Evolutionary conservation across 2,329 filamentous ascomycete genomes (phyloP).

Genomic region (Fusarium succisae): DNA sequence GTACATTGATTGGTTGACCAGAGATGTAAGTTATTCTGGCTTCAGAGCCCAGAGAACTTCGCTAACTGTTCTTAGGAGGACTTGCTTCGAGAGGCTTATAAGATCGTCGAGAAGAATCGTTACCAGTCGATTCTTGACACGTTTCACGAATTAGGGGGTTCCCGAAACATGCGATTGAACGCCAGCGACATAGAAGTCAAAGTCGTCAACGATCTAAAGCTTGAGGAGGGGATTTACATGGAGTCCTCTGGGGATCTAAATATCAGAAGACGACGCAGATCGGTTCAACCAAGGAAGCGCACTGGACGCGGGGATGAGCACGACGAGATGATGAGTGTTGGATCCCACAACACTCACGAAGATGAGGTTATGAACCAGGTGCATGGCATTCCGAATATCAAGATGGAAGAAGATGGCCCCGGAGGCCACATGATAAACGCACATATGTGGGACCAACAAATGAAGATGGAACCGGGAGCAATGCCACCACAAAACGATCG

Average conservation of each 20-base stretch:
- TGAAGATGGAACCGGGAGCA: constrained; percentile 43
- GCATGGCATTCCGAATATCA: constrained; percentile 34
- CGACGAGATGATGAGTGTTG: constrained; percentile 52
- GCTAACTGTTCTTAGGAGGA: constrained; percentile 48
- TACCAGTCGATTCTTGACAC: constrained; percentile 54
- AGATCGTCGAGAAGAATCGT: constrained; percentile 53
- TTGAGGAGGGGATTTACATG: constrained; percentile 52
- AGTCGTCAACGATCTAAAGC: constrained; percentile 55
- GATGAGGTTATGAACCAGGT: constrained; percentile 51
- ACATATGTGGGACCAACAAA: constrained; percentile 44
- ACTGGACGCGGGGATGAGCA: constrained; percentile 32
- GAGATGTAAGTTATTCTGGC: constrained; percentile 56
- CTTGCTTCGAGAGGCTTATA: constrained; percentile 53
- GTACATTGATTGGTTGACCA: constrained; percentile 58
- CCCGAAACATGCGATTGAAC: constrained; percentile 59
- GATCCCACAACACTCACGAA: constrained; percentile 48
- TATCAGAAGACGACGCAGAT: constrained; percentile 54
- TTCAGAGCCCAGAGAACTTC: not conserved
- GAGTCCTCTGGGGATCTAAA: constrained; percentile 51
- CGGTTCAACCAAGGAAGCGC: constrained; percentile 46
- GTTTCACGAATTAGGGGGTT: constrained; percentile 62
- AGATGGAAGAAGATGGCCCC: constrained; percentile 41
- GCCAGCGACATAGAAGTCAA: constrained; percentile 60
- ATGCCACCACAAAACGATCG: constrained; percentile 34
- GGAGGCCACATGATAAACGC: constrained; percentile 43